Evolutionary conservation across 345 rosid genomes (phyloP).

Genomic region (Bruguiera sexangula): DNA sequence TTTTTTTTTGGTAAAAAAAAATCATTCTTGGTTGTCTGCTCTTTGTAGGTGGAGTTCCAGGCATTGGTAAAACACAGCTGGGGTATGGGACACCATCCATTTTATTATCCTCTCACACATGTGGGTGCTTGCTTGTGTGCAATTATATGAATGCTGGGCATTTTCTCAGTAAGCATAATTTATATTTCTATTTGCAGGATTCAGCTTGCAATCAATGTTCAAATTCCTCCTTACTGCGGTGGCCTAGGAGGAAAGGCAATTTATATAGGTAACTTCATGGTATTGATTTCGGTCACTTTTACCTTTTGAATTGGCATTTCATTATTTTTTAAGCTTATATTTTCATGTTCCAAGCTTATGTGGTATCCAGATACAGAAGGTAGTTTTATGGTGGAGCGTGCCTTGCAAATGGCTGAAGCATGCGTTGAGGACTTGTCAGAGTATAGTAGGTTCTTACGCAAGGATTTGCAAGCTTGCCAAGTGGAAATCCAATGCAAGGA

Average conservation of each 20-base stretch:
- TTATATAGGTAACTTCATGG: constrained; percentile 57
- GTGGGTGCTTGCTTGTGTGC: neutral
- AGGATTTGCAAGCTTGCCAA: constrained; percentile 45
- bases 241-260: constrained; percentile 90
- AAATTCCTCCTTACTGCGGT: constrained; percentile 74
- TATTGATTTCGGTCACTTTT: neutral
- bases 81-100: constrained; percentile 49
- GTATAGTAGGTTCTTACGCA: constrained; percentile 45
- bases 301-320: neutral
- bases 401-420: constrained; percentile 78
- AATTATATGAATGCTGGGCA: neutral
- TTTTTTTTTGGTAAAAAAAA: neutral
- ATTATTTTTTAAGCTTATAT: neutral
- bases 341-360: neutral
- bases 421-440: constrained; percentile 64
- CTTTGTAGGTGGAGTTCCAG: constrained; percentile 45
- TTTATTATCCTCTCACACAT: constrained; percentile 9
- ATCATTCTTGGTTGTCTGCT: neutral
- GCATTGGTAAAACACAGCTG: constrained; percentile 93
- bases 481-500: constrained; percentile 49
- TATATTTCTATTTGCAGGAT: constrained; percentile 49
- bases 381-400: constrained; percentile 95
- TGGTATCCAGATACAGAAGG: constrained; percentile 79
- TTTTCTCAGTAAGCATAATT: constrained; percentile 14
- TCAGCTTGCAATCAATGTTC: constrained; percentile 92